phyloP scores from a whole-genome alignment of 2,329 filamentous ascomycete genomes.

The Mycosphaerella sp. region DNA sequence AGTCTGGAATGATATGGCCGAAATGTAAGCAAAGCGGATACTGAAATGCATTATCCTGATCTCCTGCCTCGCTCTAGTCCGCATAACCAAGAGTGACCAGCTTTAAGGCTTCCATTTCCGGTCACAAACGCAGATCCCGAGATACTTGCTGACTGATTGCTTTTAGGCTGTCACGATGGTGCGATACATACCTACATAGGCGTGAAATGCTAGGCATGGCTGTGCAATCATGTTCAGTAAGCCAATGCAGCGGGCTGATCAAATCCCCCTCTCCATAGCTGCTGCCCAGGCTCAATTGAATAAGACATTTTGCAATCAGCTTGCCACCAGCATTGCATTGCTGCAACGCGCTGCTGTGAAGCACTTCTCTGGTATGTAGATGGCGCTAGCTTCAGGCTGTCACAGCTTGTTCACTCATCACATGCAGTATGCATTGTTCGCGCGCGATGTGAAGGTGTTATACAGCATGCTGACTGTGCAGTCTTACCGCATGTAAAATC shows the following conservation, averaged over 20 bases:
- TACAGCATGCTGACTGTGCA: background rate
- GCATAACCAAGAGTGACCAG: too few species aligned
- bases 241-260: background rate
- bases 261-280: background rate
- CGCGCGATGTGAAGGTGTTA: background rate
- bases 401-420: background rate
- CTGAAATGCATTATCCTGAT: too few species aligned
- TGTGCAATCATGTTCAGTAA: background rate
- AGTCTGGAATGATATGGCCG: slow-evolving; percentile 18
- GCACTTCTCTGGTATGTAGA: background rate
- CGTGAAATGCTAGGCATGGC: background rate
- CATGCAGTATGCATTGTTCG: too few species aligned
- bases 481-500: background rate
- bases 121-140: background rate
- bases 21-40: background rate
- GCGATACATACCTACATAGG: slow-evolving; percentile 21
- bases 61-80: too few species aligned
- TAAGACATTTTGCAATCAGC: background rate
- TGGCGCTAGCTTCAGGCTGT: background rate
- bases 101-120: too few species aligned
- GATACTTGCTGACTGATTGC: background rate
- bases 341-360: background rate
- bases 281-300: background rate
- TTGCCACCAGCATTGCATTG: background rate
- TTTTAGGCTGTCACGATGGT: slow-evolving; percentile 11